Conservation (phyloP, 2,329 filamentous ascomycete species). For the Huntiella omanensis region DNA sequence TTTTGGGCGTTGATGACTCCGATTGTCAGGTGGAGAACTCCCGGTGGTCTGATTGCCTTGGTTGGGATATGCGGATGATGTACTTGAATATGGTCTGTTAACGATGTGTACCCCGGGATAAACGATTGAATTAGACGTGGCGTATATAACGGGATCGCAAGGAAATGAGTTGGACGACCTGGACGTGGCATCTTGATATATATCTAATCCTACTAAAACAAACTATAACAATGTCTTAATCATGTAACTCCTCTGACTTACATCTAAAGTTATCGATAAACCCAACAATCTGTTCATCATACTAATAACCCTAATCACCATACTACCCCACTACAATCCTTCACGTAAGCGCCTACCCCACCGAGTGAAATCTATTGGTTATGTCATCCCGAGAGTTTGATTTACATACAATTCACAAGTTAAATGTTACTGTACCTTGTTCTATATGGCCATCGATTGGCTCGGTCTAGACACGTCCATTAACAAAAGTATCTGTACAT, state of each 20-base stretch:
- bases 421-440: no score
- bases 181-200: not conserved
- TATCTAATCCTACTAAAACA: not conserved
- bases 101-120: constrained; percentile 38
- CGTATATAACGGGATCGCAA: constrained; percentile 56
- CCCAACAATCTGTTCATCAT: not conserved
- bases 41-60: constrained; percentile 54
- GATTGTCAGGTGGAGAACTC: constrained; percentile 70
- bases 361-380: no score
- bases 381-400: no score
- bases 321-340: no score
- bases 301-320: not conserved
- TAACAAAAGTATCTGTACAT: no score
- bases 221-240: no score
- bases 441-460: no score
- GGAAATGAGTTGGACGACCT: constrained; percentile 48
- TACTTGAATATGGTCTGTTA: constrained; percentile 35
- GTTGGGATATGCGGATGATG: constrained; percentile 27
- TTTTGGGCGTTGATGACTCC: constrained; percentile 60
- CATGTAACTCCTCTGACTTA: not conserved
- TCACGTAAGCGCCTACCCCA: no score
- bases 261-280: not conserved
- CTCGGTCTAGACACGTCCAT: no score
- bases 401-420: no score
- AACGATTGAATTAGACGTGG: constrained; percentile 43